These are phyloP conservation scores for Stachybotrys chartarum DNA, from an alignment of 2,329 filamentous ascomycete species.

Conservation along the genomic window DNA sequence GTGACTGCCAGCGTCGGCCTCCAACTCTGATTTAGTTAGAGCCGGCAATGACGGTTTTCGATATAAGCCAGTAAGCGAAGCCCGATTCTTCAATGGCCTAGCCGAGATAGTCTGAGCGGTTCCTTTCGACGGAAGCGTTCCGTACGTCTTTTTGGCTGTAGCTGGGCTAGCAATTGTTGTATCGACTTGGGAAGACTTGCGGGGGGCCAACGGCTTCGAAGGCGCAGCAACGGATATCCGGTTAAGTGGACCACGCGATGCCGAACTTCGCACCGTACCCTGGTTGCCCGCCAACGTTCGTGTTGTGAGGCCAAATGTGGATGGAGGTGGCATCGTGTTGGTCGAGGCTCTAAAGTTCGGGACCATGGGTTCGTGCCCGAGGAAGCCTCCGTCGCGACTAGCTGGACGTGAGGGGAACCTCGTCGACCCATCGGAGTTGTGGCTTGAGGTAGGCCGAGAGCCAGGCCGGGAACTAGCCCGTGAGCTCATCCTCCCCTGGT, in stretches of 20 bases:
- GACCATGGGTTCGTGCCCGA: slow-evolving; percentile 31
- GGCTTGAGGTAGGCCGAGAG: slow-evolving; percentile 51
- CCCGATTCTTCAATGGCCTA: slow-evolving; percentile 40
- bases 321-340: slow-evolving; percentile 34
- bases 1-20: slow-evolving; percentile 5
- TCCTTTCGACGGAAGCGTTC: slow-evolving; percentile 24
- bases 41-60: slow-evolving; percentile 46
- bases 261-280: not conserved
- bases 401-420: slow-evolving; percentile 35
- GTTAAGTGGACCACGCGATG: not conserved
- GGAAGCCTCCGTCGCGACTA: slow-evolving; percentile 48
- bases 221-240: not conserved
- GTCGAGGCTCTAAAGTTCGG: slow-evolving; percentile 35
- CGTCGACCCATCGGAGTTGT: slow-evolving; percentile 52
- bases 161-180: slow-evolving; percentile 30
- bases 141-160: slow-evolving; percentile 15
- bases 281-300: slow-evolving; percentile 15
- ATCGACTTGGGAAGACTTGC: slow-evolving; percentile 13
- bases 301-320: slow-evolving; percentile 38
- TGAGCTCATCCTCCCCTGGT: slow-evolving; percentile 51
- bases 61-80: slow-evolving; percentile 46
- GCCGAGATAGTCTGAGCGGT: slow-evolving; percentile 40
- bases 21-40: slow-evolving; percentile 18
- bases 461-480: slow-evolving; percentile 31
- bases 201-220: slow-evolving; percentile 16